Conservation (phyloP, 2,329 filamentous ascomycete genomes). For the Colletotrichum ledebouriae region DNA sequence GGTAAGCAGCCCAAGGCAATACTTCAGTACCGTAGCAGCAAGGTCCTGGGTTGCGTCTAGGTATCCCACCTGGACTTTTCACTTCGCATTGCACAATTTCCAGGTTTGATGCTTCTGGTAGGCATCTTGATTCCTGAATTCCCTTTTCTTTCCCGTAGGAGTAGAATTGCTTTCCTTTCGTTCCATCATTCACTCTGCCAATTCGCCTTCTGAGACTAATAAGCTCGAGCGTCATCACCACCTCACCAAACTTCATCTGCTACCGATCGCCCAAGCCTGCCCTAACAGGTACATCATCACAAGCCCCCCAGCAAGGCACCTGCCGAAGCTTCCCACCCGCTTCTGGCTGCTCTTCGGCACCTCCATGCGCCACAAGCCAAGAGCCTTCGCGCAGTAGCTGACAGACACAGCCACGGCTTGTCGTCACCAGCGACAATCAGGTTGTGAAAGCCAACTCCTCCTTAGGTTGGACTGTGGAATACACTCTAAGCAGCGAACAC, state of each 20-base stretch:
- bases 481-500: conserved; percentile 38
- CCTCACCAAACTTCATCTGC: neutral
- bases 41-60: conserved; percentile 5
- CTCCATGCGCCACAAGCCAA: conserved; percentile 43
- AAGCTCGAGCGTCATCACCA: conserved; percentile 10
- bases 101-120: conserved; percentile 20
- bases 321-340: conserved; percentile 25
- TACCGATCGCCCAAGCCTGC: neutral
- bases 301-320: conserved; percentile 21
- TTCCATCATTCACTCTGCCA: neutral
- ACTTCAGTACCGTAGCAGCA: neutral
- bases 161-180: neutral
- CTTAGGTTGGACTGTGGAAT: conserved; percentile 42
- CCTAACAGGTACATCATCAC: conserved; percentile 8
- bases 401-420: conserved; percentile 47
- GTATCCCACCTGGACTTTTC: conserved; percentile 30
- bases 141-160: neutral
- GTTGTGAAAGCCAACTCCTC: conserved; percentile 42
- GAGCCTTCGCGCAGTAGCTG: conserved; percentile 33
- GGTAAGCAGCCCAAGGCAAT: conserved; percentile 2
- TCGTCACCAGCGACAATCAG: conserved; percentile 50
- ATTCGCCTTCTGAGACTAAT: neutral
- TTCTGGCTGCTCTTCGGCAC: conserved; percentile 26
- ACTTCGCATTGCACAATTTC: conserved; percentile 28
- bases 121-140: neutral